Evolutionary conservation across 345 rosid species (phyloP).

Genomic region (Pugionium cornutum): DNA sequence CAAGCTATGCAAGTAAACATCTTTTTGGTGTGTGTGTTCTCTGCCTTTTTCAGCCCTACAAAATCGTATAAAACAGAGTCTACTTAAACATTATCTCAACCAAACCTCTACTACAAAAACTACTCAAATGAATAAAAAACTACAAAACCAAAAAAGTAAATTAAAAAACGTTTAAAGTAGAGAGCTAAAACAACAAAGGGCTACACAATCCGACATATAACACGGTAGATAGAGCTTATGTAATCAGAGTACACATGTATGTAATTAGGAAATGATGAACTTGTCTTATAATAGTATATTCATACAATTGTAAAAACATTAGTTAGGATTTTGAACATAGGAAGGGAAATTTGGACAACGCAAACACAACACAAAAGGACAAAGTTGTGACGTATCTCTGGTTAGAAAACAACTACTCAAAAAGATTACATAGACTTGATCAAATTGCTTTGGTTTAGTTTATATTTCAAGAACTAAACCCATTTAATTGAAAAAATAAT

Average conservation of each 20-base stretch:
- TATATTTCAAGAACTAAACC: no score
- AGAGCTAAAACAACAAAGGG: not conserved
- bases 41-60: conserved; percentile 28
- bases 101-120: no score
- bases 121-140: not conserved
- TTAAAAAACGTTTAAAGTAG: no score
- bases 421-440: conserved; percentile 17
- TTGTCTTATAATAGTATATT: conserved; percentile 18
- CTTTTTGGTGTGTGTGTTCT: conserved; percentile 11
- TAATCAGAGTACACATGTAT: conserved; percentile 17
- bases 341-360: conserved; percentile 23
- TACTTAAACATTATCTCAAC: no score
- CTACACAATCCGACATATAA: conserved; percentile 29
- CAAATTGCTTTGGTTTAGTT: no score
- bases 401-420: conserved; percentile 36
- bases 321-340: conserved; percentile 24
- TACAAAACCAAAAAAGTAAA: not conserved
- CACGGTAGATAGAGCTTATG: conserved; percentile 29
- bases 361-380: conserved; percentile 25
- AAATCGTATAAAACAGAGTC: no score
- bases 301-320: conserved; percentile 32
- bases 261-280: not conserved
- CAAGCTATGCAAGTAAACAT: conserved; percentile 99
- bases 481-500: no score
- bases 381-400: conserved; percentile 30